Evolutionary conservation across 2,329 filamentous ascomycete species (phyloP).

Genomic region (Immersiporthe knoxdaviesiana): DNA sequence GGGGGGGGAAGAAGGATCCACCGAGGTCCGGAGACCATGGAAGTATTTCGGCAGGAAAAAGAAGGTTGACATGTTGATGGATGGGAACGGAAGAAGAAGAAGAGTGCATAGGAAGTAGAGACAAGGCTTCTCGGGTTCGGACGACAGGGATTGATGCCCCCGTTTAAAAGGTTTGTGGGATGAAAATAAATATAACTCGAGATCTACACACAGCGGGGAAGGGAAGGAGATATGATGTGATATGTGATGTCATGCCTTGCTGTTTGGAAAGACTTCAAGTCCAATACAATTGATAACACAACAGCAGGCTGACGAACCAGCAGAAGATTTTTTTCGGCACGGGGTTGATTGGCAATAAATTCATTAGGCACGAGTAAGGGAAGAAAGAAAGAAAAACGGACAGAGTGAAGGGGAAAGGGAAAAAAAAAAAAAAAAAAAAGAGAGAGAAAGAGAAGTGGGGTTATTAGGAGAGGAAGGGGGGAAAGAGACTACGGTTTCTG

Average conservation of each 20-base stretch:
- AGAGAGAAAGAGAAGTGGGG: background rate
- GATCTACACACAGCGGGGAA: background rate
- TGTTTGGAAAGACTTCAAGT: background rate
- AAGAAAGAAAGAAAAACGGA: background rate
- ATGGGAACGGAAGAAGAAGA: background rate
- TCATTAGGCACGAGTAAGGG: background rate
- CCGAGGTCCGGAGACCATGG: too few species aligned
- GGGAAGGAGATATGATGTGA: background rate
- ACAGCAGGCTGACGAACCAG: background rate
- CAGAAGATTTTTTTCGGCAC: background rate
- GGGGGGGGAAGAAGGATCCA: too few species aligned
- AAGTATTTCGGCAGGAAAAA: background rate
- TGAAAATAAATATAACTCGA: background rate
- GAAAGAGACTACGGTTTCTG: background rate
- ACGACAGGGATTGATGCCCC: background rate
- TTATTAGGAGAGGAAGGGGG: background rate
- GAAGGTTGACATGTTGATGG: slow-evolving; percentile 1
- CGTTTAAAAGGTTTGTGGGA: background rate
- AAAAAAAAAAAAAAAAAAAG: background rate
- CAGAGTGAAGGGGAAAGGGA: background rate
- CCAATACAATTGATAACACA: background rate
- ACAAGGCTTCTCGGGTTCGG: slow-evolving; percentile 2
- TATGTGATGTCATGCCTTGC: background rate
- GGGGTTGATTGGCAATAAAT: background rate
- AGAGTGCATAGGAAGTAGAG: too few species aligned